Evolutionary conservation across 169 alveolate genomes (phyloP).

Genomic region (Eimeria tenella): DNA sequence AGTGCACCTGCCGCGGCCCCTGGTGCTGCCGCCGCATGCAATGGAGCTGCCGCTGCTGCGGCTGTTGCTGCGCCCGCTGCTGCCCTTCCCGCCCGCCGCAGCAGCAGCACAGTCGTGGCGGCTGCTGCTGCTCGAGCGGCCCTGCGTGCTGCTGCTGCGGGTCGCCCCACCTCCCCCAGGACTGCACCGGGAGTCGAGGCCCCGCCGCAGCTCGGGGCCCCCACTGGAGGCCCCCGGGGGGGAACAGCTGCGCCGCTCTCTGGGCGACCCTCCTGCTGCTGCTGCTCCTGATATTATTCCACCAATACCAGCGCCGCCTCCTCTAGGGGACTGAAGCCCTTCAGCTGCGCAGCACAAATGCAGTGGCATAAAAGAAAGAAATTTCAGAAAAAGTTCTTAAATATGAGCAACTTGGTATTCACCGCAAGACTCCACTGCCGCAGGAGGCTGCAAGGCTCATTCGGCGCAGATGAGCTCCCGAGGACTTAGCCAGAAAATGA

Average conservation of each 20-base stretch:
- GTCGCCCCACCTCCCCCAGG: slow-evolving; percentile 39
- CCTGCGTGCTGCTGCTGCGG: slow-evolving; percentile 47
- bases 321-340: neutral
- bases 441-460: too few relatives aligned
- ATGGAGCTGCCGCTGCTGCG: slow-evolving; percentile 34
- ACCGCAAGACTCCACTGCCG: too few relatives aligned
- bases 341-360: neutral
- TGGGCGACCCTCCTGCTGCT: neutral
- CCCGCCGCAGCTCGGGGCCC: slow-evolving; percentile 19
- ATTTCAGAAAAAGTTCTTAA: too few relatives aligned
- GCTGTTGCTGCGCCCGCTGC: slow-evolving; percentile 46
- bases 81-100: neutral
- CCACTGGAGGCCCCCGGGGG: neutral
- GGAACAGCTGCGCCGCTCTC: neutral
- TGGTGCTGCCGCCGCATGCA: neutral
- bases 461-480: too few relatives aligned
- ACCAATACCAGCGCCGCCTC: neutral
- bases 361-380: neutral
- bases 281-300: slow-evolving; percentile 26
- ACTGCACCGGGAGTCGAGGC: slow-evolving; percentile 2
- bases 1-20: slow-evolving; percentile 10
- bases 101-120: neutral
- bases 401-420: too few relatives aligned
- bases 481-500: too few relatives aligned
- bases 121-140: slow-evolving; percentile 60